These are phyloP conservation scores for Backusella westeae DNA, from an alignment of 192 early-diverging fungal genomes.

Conservation along the genomic window DNA sequence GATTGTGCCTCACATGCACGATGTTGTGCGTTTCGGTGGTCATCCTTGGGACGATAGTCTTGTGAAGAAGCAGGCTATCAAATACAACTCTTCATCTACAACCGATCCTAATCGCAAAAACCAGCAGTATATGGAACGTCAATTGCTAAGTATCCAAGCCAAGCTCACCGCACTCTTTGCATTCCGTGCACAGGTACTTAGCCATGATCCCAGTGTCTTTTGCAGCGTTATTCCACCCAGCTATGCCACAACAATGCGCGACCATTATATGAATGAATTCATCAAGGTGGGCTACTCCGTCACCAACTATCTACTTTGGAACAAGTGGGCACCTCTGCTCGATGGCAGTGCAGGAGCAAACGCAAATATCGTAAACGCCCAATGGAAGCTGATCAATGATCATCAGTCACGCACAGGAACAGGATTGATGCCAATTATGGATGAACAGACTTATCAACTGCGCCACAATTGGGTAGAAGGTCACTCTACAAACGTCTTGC, in stretches of 20 bases:
- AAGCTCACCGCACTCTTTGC: constrained; percentile 8
- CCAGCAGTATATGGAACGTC: neutral
- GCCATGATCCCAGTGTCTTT: neutral
- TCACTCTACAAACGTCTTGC: neutral
- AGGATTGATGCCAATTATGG: constrained; percentile 7
- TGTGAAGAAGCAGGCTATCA: neutral
- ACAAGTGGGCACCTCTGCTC: neutral
- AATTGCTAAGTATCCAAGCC: neutral
- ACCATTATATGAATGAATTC: neutral
- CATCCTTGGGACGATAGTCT: neutral
- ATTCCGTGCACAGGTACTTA: neutral
- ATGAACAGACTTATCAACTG: neutral
- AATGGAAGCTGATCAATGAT: neutral
- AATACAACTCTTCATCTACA: neutral
- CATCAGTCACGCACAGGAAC: neutral
- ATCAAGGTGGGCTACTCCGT: neutral
- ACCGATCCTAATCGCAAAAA: neutral
- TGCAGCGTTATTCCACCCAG: constrained; percentile 5
- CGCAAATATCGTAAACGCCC: neutral
- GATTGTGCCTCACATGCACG: neutral
- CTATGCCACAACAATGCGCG: neutral
- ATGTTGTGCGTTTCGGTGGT: constrained; percentile 27
- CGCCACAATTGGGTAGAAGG: neutral
- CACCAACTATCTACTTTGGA: neutral
- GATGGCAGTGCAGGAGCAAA: neutral